Percentiles rank a stretch among this genome's conserved stretches.
phyloP scores from a whole-genome alignment of 1,284 basidiomycete species.

The Sporisorium exsertum region DNA sequence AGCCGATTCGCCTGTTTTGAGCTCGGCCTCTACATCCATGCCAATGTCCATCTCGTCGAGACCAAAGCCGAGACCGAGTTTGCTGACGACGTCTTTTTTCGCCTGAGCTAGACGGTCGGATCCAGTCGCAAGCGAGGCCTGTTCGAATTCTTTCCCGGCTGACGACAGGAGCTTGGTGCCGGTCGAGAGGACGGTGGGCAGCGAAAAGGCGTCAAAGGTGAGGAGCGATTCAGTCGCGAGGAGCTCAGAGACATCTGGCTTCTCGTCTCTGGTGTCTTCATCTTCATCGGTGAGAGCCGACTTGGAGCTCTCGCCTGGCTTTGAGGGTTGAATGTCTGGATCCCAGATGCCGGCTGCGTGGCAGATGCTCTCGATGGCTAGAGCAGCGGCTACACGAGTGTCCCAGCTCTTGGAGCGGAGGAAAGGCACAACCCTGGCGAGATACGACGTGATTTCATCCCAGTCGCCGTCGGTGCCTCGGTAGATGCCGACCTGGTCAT shows the following conservation, averaged over 20 bases:
- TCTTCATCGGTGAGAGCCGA: slow-evolving; percentile 20
- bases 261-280: slow-evolving; percentile 29
- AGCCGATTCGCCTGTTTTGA: slow-evolving; percentile 42
- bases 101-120: slow-evolving; percentile 79
- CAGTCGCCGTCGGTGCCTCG: slow-evolving; percentile 77
- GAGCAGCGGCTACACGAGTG: slow-evolving; percentile 84
- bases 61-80: slow-evolving; percentile 75
- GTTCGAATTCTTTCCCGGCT: slow-evolving; percentile 83
- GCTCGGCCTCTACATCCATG: slow-evolving; percentile 69
- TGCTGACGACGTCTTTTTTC: slow-evolving; percentile 78
- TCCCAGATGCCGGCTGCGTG: slow-evolving; percentile 83
- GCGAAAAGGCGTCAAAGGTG: slow-evolving; percentile 72
- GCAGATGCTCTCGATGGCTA: slow-evolving; percentile 86
- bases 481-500: slow-evolving; percentile 39
- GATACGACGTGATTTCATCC: slow-evolving; percentile 71
- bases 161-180: slow-evolving; percentile 84
- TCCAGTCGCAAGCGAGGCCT: slow-evolving; percentile 59
- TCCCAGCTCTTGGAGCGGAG: slow-evolving; percentile 88
- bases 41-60: slow-evolving; percentile 77
- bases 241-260: slow-evolving; percentile 30
- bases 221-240: slow-evolving; percentile 43
- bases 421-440: slow-evolving; percentile 81
- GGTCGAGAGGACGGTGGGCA: slow-evolving; percentile 79
- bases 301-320: slow-evolving; percentile 46
- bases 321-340: slow-evolving; percentile 47